These are phyloP conservation scores for Talaromyces thailandensis DNA, from an alignment of 495 filamentous ascomycete genomes.

Conservation along the genomic window DNA sequence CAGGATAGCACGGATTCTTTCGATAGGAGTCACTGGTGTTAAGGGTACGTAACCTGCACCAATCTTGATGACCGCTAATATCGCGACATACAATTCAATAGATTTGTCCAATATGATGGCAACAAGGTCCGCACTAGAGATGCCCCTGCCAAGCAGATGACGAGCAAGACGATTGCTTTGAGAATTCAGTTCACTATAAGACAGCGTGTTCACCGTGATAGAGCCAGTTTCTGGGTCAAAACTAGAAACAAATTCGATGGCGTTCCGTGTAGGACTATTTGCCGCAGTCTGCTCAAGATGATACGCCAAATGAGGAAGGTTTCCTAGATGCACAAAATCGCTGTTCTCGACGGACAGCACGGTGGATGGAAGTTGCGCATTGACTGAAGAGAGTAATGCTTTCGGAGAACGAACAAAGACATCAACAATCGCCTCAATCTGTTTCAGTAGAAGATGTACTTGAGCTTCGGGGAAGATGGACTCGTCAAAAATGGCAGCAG, in stretches of 20 bases:
- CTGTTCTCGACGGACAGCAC: constrained; percentile 49
- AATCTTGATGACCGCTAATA: constrained; percentile 62
- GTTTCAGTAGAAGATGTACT: constrained; percentile 41
- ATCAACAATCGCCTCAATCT: constrained; percentile 44
- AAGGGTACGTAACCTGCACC: constrained; percentile 70
- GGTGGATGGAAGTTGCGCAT: constrained; percentile 19
- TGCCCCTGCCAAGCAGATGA: constrained; percentile 36
- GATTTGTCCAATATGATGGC: constrained; percentile 66
- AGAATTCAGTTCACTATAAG: constrained; percentile 53
- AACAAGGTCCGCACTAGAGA: constrained; percentile 43
- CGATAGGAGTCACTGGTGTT: constrained; percentile 49
- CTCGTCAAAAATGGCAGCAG: constrained; percentile 43
- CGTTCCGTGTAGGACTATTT: constrained; percentile 39
- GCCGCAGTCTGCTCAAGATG: constrained; percentile 44
- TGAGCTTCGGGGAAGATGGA: constrained; percentile 40
- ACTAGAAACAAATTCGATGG: constrained; percentile 49
- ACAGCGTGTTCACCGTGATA: constrained; percentile 31
- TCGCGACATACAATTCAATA: constrained; percentile 53
- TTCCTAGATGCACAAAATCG: constrained; percentile 7
- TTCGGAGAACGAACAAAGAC: constrained; percentile 33
- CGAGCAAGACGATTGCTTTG: constrained; percentile 57
- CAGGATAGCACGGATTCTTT: constrained; percentile 47
- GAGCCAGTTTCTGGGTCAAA: constrained; percentile 18
- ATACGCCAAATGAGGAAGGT: constrained; percentile 28
- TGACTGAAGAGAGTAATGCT: constrained; percentile 22